A percentile compares a stretch with the other conserved stretches of the same genome.
phyloP scores from a whole-genome alignment of 148 eudicot species.

The Talinum fruticosum region DNA sequence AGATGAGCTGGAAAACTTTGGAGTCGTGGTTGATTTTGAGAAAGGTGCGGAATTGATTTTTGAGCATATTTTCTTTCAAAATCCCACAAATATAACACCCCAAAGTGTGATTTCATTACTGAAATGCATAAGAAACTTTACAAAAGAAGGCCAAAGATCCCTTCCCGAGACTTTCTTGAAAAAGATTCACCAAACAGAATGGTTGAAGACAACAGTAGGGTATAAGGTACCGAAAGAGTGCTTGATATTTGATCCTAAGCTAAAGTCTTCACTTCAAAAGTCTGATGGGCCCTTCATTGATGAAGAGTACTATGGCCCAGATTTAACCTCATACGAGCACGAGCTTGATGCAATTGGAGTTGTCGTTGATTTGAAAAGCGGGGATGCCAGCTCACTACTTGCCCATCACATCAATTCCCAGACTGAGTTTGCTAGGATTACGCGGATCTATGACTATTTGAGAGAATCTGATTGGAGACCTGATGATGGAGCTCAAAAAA shows the following conservation, averaged over 20 bases:
- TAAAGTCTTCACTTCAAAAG: conserved; percentile 27
- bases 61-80: conserved; percentile 37
- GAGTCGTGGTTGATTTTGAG: conserved; percentile 43
- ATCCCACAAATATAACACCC: conserved; percentile 36
- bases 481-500: neutral
- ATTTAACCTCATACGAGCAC: conserved; percentile 27
- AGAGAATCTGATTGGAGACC: conserved; percentile 38
- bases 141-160: neutral
- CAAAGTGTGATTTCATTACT: conserved; percentile 41
- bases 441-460: conserved; percentile 43
- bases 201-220: conserved; percentile 56
- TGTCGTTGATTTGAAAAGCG: conserved; percentile 21
- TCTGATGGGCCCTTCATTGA: conserved; percentile 68
- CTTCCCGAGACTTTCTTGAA: conserved; percentile 32
- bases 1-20: conserved; percentile 40
- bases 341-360: conserved; percentile 57
- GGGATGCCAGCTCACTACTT: conserved; percentile 34
- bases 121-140: conserved; percentile 27
- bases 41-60: conserved; percentile 38
- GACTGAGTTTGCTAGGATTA: conserved; percentile 31
- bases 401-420: conserved; percentile 36
- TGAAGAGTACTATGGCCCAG: conserved; percentile 46
- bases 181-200: conserved; percentile 24
- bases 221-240: conserved; percentile 48
- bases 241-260: conserved; percentile 31